These are phyloP conservation scores for Mortierella sp. DNA, from an alignment of 371 early-diverging fungal species.

Conservation along the genomic window DNA sequence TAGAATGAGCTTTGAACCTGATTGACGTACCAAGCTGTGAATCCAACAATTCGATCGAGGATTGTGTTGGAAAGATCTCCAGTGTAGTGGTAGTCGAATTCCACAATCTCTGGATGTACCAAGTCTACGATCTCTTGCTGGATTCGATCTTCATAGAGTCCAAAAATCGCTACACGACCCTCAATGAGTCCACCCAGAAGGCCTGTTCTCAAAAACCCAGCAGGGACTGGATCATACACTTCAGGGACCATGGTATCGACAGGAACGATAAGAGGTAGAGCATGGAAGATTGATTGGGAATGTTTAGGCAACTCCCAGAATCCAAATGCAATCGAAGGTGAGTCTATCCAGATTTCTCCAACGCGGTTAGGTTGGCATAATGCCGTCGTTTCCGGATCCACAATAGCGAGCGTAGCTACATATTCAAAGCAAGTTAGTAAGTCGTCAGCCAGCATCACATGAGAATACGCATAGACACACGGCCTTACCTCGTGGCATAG, in stretches of 20 bases:
- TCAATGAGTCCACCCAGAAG: constrained; percentile 82
- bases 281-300: constrained; percentile 80
- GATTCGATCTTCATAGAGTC: constrained; percentile 81
- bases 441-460: background rate
- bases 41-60: constrained; percentile 61
- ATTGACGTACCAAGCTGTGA: constrained; percentile 70
- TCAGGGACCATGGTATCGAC: constrained; percentile 65
- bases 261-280: constrained; percentile 67
- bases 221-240: constrained; percentile 57
- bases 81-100: constrained; percentile 66
- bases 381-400: constrained; percentile 83
- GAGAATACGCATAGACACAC: background rate
- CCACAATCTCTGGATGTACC: constrained; percentile 59
- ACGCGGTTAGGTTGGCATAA: constrained; percentile 81
- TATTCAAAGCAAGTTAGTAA: background rate
- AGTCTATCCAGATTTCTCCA: constrained; percentile 90
- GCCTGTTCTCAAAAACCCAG: constrained; percentile 81
- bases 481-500: constrained; percentile 68
- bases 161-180: constrained; percentile 79
- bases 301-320: constrained; percentile 86
- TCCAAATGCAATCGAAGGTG: constrained; percentile 79
- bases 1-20: background rate
- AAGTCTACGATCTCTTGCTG: constrained; percentile 66
- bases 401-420: constrained; percentile 78
- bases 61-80: constrained; percentile 68